phyloP scores from a whole-genome alignment of 2,329 filamentous ascomycete species.

The Beauveria bassiana region DNA sequence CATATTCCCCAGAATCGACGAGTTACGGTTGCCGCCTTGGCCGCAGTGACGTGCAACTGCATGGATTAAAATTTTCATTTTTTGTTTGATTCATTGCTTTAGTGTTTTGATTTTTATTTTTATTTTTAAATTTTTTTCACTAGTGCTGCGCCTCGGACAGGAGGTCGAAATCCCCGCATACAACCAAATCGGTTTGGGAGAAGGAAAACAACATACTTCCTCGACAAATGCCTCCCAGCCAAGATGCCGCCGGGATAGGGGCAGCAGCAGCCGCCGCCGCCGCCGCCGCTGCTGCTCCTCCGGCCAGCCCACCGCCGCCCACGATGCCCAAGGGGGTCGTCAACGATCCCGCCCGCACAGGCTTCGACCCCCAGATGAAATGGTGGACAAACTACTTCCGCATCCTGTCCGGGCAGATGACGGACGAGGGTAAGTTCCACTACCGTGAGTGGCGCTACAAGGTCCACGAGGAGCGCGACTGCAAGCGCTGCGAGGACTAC shows the following conservation, averaged over 20 bases:
- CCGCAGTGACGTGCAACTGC: conserved; percentile 8
- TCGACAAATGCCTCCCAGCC: neutral
- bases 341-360: conserved; percentile 54
- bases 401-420: conserved; percentile 68
- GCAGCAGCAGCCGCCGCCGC: neutral
- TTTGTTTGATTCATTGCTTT: neutral
- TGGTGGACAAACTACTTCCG: conserved; percentile 84
- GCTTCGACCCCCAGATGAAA: conserved; percentile 51
- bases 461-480: conserved; percentile 69
- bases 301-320: neutral
- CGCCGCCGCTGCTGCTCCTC: neutral
- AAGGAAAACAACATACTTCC: neutral
- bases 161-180: neutral
- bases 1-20: conserved; percentile 12
- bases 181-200: neutral
- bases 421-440: conserved; percentile 58
- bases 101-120: neutral
- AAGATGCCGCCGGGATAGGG: neutral
- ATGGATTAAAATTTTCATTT: conserved; percentile 11
- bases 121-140: neutral
- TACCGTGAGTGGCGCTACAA: conserved; percentile 73
- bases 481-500: conserved; percentile 70
- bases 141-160: neutral
- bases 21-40: neutral
- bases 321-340: conserved; percentile 28